These are phyloP conservation scores for Clavispora fructus DNA, from an alignment of 805 yeast genomes.

Conservation along the genomic window DNA sequence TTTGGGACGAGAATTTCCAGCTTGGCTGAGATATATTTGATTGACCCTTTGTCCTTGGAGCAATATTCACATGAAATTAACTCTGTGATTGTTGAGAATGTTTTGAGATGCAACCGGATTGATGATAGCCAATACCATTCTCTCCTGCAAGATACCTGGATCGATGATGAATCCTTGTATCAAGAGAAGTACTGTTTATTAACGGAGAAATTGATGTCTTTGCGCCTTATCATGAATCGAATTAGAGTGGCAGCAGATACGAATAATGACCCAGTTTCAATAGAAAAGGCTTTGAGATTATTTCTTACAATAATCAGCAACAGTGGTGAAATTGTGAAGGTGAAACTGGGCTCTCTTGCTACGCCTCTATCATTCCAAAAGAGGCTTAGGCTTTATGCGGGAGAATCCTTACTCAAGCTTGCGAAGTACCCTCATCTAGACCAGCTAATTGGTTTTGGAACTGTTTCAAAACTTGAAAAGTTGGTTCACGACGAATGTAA, in stretches of 20 bases:
- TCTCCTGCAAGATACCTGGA: constrained; percentile 35
- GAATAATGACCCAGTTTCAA: constrained; percentile 13
- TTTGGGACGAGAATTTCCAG: constrained; percentile 56
- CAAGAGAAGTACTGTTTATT: constrained; percentile 23
- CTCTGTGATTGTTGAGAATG: constrained; percentile 52
- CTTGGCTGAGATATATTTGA: constrained; percentile 52
- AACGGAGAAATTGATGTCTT: constrained; percentile 45
- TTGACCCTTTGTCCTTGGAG: constrained; percentile 46
- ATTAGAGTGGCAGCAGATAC: constrained; percentile 38
- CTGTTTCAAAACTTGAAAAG: constrained; percentile 49
- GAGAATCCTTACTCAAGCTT: constrained; percentile 56
- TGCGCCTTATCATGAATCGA: constrained; percentile 58
- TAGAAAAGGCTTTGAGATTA: constrained; percentile 46
- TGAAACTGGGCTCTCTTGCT: constrained; percentile 39
- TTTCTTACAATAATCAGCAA: constrained; percentile 62
- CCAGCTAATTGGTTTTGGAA: constrained; percentile 45
- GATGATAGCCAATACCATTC: neutral
- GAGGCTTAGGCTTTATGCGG: constrained; percentile 63
- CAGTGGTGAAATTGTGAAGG: constrained; percentile 69
- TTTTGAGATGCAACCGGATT: constrained; percentile 49
- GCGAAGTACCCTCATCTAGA: constrained; percentile 52
- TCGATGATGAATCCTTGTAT: constrained; percentile 40
- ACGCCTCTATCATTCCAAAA: constrained; percentile 63
- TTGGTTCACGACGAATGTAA: constrained; percentile 64
- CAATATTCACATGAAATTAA: constrained; percentile 55